phyloP scores from a whole-genome alignment of 768 basidiomycete genomes.

The Inosperma sp. region DNA sequence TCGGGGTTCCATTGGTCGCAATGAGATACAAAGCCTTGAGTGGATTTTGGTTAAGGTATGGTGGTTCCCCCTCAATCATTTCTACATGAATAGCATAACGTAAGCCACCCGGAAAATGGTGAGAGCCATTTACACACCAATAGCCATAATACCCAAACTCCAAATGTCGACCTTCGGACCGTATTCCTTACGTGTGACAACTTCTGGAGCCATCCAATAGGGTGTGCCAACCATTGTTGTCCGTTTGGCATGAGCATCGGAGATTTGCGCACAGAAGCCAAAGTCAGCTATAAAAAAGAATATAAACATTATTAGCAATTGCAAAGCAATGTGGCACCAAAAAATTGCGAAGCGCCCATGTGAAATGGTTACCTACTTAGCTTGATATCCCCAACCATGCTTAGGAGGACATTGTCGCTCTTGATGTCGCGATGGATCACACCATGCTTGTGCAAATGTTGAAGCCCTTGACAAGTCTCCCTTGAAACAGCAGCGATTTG shows the following conservation, averaged over 20 bases:
- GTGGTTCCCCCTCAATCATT: slow-evolving; percentile 98
- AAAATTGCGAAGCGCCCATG: slow-evolving; percentile 2
- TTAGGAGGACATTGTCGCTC: slow-evolving; percentile 93
- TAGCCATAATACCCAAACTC: slow-evolving; percentile 95
- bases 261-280: slow-evolving; percentile 97
- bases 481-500: slow-evolving; percentile 96
- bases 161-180: slow-evolving; percentile 99
- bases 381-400: slow-evolving; percentile 94
- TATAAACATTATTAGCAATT: slow-evolving; percentile 9
- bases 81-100: slow-evolving; percentile 44
- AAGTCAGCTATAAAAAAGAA: slow-evolving; percentile 69
- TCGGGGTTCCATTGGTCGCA: slow-evolving; percentile 96
- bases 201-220: slow-evolving; percentile 99
- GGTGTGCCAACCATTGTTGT: slow-evolving; percentile 99
- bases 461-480: slow-evolving; percentile 88
- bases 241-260: slow-evolving; percentile 84
- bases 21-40: slow-evolving; percentile 96
- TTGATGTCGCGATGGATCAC: slow-evolving; percentile 99
- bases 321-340: slow-evolving; percentile 2
- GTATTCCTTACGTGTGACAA: slow-evolving; percentile 96
- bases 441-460: slow-evolving; percentile 92
- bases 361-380: slow-evolving; percentile 63
- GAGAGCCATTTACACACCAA: slow-evolving; percentile 50
- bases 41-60: slow-evolving; percentile 94
- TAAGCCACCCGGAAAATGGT: slow-evolving; percentile 3